Evolutionary conservation across 2,329 filamentous ascomycete species (phyloP).

Genomic region (Colletotrichum sp.): DNA sequence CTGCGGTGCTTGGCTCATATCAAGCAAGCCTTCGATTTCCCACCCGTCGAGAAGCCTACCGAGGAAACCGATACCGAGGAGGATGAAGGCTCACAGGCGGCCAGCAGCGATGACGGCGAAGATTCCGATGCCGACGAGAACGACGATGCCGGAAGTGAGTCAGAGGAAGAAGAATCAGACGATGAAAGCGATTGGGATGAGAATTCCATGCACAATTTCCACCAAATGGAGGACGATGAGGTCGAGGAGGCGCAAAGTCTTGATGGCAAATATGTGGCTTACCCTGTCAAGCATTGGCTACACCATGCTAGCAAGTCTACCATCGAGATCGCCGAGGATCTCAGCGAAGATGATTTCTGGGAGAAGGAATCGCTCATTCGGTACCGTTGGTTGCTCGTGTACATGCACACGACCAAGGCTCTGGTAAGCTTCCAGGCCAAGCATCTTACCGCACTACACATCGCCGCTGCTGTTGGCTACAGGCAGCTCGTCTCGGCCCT

Average conservation of each 20-base stretch:
- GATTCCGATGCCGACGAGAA: not conserved
- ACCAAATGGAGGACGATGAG: constrained; percentile 24
- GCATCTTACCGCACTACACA: constrained; percentile 39
- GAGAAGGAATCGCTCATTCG: constrained; percentile 36
- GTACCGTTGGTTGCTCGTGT: constrained; percentile 41
- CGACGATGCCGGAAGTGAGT: not conserved
- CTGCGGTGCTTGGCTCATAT: constrained; percentile 42
- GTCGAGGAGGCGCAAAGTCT: constrained; percentile 32
- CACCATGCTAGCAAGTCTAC: constrained; percentile 46
- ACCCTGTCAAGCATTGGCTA: constrained; percentile 46
- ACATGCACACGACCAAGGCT: constrained; percentile 32
- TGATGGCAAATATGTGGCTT: constrained; percentile 31
- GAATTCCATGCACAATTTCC: constrained; percentile 21
- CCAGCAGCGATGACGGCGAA: not conserved
- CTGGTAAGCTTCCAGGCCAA: constrained; percentile 33
- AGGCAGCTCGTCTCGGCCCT: constrained; percentile 39
- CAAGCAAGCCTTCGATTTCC: constrained; percentile 36
- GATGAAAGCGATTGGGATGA: constrained; percentile 6
- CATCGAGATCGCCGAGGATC: constrained; percentile 42
- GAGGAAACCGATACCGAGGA: not conserved
- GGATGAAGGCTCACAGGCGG: not conserved
- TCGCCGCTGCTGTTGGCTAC: constrained; percentile 43
- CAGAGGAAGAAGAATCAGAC: constrained; percentile 11
- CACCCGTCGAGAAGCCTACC: not conserved
- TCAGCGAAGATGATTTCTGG: constrained; percentile 46